Conservation (phyloP, 805 yeast genomes). For the Wickerhamiella dianesei region DNA sequence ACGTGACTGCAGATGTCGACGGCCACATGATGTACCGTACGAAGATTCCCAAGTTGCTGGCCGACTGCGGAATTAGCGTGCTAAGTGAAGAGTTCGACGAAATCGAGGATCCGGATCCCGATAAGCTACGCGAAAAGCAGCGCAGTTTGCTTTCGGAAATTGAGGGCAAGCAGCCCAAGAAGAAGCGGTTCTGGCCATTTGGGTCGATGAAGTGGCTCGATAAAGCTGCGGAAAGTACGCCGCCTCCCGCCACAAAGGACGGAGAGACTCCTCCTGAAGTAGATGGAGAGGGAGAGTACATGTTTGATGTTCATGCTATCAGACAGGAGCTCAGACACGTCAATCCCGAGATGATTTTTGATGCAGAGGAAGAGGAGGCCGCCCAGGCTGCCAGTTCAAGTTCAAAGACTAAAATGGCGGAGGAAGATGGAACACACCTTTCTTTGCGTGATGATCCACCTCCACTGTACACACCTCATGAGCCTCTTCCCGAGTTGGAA, state of each 20-base stretch:
- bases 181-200: constrained; percentile 22
- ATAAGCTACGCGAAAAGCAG: constrained; percentile 60
- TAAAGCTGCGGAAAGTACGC: constrained; percentile 23
- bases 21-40: constrained; percentile 98
- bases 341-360: constrained; percentile 20
- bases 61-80: constrained; percentile 62
- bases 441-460: background rate
- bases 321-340: constrained; percentile 25
- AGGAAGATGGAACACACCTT: background rate
- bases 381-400: background rate
- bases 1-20: constrained; percentile 73
- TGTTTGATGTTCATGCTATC: constrained; percentile 31
- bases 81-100: constrained; percentile 84
- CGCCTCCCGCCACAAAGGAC: constrained; percentile 1
- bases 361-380: constrained; percentile 4
- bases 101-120: constrained; percentile 92
- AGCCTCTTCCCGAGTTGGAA: constrained; percentile 1
- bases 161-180: constrained; percentile 17
- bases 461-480: background rate
- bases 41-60: constrained; percentile 73
- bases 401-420: background rate
- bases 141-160: constrained; percentile 71
- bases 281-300: constrained; percentile 27
- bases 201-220: constrained; percentile 45
- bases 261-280: constrained; percentile 17